Evolutionary conservation across 2,329 filamentous ascomycete species (phyloP), one percentile per base, ranked within the genome.

Genomic region (Nigrospora osmanthi): DNA sequence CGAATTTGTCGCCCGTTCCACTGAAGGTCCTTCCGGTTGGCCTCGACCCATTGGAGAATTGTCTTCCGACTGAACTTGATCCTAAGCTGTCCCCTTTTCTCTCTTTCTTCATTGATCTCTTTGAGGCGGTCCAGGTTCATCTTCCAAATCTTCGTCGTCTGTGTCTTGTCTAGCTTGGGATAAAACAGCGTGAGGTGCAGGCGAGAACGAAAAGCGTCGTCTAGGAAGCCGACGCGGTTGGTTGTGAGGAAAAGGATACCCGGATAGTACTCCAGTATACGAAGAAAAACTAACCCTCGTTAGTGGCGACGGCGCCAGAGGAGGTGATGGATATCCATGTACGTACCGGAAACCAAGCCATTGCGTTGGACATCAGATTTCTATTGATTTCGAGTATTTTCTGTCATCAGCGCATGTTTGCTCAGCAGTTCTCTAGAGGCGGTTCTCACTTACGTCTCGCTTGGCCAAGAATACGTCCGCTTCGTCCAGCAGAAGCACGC

Each of bases 231-330:
- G 45, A 58, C 36, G 38, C 59, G 45, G 38, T 60, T 49, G 17
- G 66, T 70, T 0, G 66, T 70, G 9, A 69, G 53, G 45, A 61
- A 64, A 2, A 66, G 49, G 30, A 66, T 59, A 0, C 64, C 64
- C 1, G 49, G 54, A 46, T 67, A 68, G 52, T 68, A 68, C 19
- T 46, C 40, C 15, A 43, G 35, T 10, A 35, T 36, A 28, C 34
- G 13, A 7, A 43, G 23, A 14, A 43, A 43, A 17, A 43, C 41
- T 15, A 15, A 4, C 4, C 19, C 4, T 23, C 4, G 19, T 23
- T 4, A 23, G 19, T 23, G 19, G 4, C 6, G 19, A 23, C 19
- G 19, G 19, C 6, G 6, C 6, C 19, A 23, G 19, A 23, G 6
- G 19, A 23, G 6, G 19, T 23, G 4, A 23, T 23, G 4, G 19